Conservation (phyloP, 371 early-diverging fungal species). For the Mucor plumbeus region DNA sequence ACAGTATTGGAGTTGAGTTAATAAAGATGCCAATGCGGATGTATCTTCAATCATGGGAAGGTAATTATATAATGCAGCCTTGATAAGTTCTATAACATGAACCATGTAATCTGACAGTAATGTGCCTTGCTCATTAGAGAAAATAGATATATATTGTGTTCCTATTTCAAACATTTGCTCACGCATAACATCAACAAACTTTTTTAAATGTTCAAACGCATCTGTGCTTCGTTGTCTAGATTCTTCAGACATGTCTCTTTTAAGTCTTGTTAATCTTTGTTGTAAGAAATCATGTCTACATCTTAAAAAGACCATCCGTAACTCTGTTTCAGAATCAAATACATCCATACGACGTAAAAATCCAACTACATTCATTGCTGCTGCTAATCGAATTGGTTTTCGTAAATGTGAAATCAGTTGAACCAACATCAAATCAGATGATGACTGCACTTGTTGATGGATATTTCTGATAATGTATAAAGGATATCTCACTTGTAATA, state of each 20-base stretch:
- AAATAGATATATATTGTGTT: constrained; percentile 82
- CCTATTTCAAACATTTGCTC: constrained; percentile 84
- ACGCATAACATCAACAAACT: constrained; percentile 77
- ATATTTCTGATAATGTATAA: constrained; percentile 64
- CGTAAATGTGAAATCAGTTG: constrained; percentile 73
- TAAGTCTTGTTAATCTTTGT: constrained; percentile 51
- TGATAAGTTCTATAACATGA: constrained; percentile 45
- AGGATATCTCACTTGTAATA: constrained; percentile 64
- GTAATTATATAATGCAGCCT: constrained; percentile 39
- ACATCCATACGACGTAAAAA: constrained; percentile 79
- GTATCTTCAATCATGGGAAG: constrained; percentile 66
- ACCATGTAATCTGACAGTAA: constrained; percentile 62
- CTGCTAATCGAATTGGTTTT: constrained; percentile 79
- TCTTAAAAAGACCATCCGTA: constrained; percentile 76
- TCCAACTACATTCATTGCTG: constrained; percentile 79
- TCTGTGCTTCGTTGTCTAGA: constrained; percentile 42
- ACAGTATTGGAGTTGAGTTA: constrained; percentile 84
- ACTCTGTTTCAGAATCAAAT: constrained; percentile 71
- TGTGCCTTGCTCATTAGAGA: constrained; percentile 62
- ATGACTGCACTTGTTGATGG: constrained; percentile 66
- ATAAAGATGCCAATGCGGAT: constrained; percentile 64
- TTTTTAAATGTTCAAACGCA: constrained; percentile 70
- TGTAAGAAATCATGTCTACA: constrained; percentile 72
- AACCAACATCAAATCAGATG: constrained; percentile 71
- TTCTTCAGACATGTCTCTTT: constrained; percentile 33